Evolutionary conservation across 129 eudicot species (phyloP), one percentile per base, ranked within the genome.

Genomic region (Pseudognaphalium luteoalbum): DNA sequence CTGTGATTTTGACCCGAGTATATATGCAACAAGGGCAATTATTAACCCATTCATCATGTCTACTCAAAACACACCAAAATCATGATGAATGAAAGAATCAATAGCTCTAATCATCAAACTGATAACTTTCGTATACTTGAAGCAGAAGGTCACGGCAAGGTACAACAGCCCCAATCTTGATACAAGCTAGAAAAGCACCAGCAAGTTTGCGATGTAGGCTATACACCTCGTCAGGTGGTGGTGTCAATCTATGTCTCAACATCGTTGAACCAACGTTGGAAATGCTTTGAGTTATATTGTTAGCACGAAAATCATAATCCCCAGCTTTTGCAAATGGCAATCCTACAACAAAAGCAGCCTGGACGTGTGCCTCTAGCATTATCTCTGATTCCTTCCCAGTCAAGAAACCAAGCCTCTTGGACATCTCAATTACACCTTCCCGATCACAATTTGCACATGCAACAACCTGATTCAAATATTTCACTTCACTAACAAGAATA

Each of bases 191-290:
- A 70, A 93, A 93, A 12, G 98, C 97, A 71, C 98, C 98, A 19
- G 98, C 93, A 81, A 93, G 98, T 79, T 93, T 93, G 32, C 97
- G 87, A 73, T 93, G 98, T 10, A 93, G 90, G 73, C 98, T 91
- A 84, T 93, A 93, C 2, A 87, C 98, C 86, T 93, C 98, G 52
- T 91, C 98, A 4, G 98, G 97, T n/a, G 98, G 98, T 11, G 98
- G 93, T 34, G 98, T 90, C 73, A 93, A 81, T 79, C 98, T 80
- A 79, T 93, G 97, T 80, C 90, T 87, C 72, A 93, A 82, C 98
- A 93, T 93, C 29, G 96, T 93, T 10, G 89, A 93, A 66, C 98
- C 96, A 6, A 93, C 87, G 64, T 88, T 84, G 75, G 98, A 85
- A 28, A 93, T 11, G 82, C 97, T 93, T 52, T 84, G 90, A 37